These are phyloP conservation scores for Diaporthe ilicicola DNA, from an alignment of 2,329 filamentous ascomycete genomes.

Conservation along the genomic window DNA sequence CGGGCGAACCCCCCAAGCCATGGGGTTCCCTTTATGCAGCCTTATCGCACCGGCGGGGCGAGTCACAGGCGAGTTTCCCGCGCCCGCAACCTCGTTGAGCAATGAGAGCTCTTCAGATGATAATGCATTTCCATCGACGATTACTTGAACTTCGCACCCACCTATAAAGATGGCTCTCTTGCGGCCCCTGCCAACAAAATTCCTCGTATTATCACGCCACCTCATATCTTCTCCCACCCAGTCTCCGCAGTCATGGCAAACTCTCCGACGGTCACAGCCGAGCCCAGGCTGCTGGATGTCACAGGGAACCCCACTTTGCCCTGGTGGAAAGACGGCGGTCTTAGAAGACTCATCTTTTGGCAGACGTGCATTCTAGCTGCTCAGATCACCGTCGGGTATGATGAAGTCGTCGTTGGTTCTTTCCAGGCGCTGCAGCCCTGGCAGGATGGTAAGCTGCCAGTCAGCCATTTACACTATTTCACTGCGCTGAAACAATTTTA, in stretches of 20 bases:
- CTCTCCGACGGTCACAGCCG: neutral
- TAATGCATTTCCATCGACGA: too few species aligned
- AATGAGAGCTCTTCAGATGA: too few species aligned
- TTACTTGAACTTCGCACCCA: too few species aligned
- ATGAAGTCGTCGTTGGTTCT: slow-evolving; percentile 6
- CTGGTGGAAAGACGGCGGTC: slow-evolving; percentile 7
- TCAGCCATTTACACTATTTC: neutral
- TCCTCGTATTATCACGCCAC: too few species aligned
- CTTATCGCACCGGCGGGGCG: neutral
- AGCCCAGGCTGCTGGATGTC: neutral
- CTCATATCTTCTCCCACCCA: neutral
- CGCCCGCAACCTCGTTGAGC: neutral
- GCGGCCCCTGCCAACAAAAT: too few species aligned
- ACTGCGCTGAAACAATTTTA: neutral
- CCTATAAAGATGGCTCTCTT: too few species aligned
- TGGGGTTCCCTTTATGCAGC: too few species aligned
- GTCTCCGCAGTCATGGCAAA: neutral
- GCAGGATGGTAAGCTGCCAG: neutral
- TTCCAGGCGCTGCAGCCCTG: slow-evolving; percentile 17
- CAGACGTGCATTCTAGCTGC: slow-evolving; percentile 5
- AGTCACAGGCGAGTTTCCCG: neutral
- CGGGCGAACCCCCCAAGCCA: too few species aligned
- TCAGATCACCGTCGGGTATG: slow-evolving; percentile 13
- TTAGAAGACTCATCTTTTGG: slow-evolving; percentile 15
- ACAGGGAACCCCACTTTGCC: neutral